phyloP scores from a whole-genome alignment of 2,329 filamentous ascomycete genomes.

The Fusarium veterinarium region DNA sequence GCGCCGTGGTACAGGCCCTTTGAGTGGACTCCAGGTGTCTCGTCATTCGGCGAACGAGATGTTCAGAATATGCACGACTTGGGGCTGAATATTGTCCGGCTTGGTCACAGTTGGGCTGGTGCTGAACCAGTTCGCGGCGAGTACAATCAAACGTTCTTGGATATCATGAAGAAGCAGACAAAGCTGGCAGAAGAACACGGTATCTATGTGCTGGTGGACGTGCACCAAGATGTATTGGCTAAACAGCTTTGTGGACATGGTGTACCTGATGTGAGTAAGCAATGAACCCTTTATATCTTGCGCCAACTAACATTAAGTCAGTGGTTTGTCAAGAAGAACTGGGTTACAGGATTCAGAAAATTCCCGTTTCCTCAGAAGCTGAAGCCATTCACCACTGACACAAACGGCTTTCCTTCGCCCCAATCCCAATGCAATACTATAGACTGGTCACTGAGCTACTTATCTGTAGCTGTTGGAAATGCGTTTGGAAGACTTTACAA shows the following conservation, averaged over 20 bases:
- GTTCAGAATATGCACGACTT: neutral
- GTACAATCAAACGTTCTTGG: neutral
- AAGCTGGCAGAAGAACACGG: neutral
- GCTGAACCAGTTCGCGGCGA: neutral
- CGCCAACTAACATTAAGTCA: fast-evolving
- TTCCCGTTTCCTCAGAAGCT: neutral
- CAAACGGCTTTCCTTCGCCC: neutral
- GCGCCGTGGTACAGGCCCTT: neutral
- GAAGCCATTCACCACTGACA: neutral
- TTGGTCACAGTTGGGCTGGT: neutral
- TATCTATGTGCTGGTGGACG: neutral
- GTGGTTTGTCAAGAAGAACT: neutral
- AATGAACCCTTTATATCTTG: fast-evolving
- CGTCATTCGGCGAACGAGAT: neutral
- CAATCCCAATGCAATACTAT: neutral
- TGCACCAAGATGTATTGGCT: neutral
- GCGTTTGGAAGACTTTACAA: neutral
- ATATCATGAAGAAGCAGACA: neutral
- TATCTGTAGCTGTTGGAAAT: neutral
- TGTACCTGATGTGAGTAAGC: neutral
- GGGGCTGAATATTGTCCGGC: neutral
- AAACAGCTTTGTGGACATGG: neutral
- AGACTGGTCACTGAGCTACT: neutral
- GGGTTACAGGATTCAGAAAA: fast-evolving
- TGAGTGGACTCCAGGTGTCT: neutral